Percentiles rank a stretch among this genome's conserved stretches.
Conservation (phyloP, 345 rosid genomes). For the Cardamine resedifolia region DNA sequence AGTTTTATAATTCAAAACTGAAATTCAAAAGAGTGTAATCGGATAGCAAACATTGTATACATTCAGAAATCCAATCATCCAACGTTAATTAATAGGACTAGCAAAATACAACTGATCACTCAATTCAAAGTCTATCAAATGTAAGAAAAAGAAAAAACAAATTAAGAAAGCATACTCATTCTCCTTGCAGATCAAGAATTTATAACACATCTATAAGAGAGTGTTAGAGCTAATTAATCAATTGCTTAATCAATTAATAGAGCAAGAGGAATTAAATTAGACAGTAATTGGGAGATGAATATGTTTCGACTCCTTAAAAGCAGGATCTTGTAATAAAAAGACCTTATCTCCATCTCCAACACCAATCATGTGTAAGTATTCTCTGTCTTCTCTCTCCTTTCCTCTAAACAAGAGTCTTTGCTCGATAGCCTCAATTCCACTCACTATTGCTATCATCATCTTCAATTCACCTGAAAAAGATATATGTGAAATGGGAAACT, state of each 20-base stretch:
- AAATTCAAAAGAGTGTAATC: too few species aligned
- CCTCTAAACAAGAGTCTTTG: slow-evolving; percentile 87
- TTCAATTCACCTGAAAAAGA: slow-evolving; percentile 69
- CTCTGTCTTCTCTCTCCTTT: slow-evolving; percentile 82
- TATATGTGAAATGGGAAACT: not conserved
- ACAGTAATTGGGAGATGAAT: slow-evolving; percentile 41
- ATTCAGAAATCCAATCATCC: not conserved
- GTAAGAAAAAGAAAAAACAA: slow-evolving; percentile 7
- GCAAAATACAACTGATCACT: slow-evolving; percentile 12
- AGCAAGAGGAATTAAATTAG: slow-evolving; percentile 1
- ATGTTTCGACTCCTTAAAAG: slow-evolving; percentile 71
- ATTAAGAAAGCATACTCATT: not conserved
- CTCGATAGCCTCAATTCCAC: slow-evolving; percentile 71
- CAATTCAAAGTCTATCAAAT: slow-evolving; percentile 11
- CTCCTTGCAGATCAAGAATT: slow-evolving; percentile 10
- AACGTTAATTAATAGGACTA: not conserved
- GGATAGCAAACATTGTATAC: not conserved
- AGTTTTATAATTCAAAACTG: not conserved
- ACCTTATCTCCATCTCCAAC: slow-evolving; percentile 84
- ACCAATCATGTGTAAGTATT: slow-evolving; percentile 89
- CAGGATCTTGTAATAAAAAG: slow-evolving; percentile 82
- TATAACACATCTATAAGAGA: not conserved
- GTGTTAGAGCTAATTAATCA: slow-evolving; percentile 22
- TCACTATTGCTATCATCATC: slow-evolving; percentile 62
- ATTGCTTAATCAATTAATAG: not conserved